Evolutionary conservation across 345 rosid genomes (phyloP).

Genomic region (Eucalyptus decipiens): DNA sequence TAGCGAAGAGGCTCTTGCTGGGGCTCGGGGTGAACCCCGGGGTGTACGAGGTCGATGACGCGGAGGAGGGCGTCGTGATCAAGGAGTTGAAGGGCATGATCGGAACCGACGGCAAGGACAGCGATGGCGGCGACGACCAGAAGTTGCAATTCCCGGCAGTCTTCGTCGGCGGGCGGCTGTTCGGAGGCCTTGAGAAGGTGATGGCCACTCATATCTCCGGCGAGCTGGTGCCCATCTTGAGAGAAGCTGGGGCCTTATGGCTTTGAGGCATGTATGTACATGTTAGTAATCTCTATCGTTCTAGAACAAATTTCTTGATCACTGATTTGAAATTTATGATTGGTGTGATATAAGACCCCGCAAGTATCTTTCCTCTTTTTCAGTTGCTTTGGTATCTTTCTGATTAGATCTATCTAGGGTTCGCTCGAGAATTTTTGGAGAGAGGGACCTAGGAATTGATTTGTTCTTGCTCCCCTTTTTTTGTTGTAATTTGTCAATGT

Average conservation of each 20-base stretch:
- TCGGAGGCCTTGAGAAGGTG: slow-evolving; percentile 80
- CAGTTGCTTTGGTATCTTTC: not conserved
- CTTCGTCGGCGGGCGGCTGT: slow-evolving; percentile 67
- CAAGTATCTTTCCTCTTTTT: not conserved
- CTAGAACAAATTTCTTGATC: not conserved
- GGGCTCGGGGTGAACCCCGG: slow-evolving; percentile 77
- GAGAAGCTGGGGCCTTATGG: slow-evolving; percentile 80
- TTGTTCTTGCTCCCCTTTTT: not conserved
- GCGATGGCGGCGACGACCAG: not conserved
- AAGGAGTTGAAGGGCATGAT: slow-evolving; percentile 12
- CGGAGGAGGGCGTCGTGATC: slow-evolving; percentile 26
- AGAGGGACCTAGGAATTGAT: not conserved
- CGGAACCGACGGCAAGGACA: not conserved
- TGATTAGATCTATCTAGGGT: not conserved
- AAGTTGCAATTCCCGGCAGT: slow-evolving; percentile 54
- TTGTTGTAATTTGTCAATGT: not conserved
- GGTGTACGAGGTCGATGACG: slow-evolving; percentile 47
- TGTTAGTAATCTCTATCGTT: not conserved
- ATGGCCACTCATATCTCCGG: slow-evolving; percentile 81
- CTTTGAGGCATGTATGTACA: slow-evolving; percentile 15
- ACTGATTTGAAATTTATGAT: not conserved
- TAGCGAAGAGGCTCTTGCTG: slow-evolving; percentile 47
- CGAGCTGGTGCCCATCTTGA: slow-evolving; percentile 75
- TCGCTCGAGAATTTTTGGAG: not conserved
- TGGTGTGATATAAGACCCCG: not conserved